Base-by-base conservation (phyloP, 202 grass and related monocot species). In the Zoysia matrella region DNA sequence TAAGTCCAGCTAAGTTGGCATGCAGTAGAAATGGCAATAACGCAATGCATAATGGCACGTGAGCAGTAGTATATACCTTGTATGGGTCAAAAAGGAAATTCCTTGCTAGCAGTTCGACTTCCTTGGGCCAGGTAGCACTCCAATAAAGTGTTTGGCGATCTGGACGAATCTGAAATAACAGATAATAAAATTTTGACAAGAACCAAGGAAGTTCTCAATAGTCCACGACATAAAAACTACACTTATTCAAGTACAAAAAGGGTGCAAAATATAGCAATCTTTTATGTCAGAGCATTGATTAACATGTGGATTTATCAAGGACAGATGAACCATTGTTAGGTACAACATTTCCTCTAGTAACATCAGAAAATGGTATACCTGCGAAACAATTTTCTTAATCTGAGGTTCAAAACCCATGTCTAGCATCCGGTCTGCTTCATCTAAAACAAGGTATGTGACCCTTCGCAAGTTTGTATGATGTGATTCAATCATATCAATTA, bases 401-500 rank as follows among this genome's bases (percentile, higher is more conserved):
- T 36, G 30, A 36, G 30, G 30, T 36, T 36, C 30, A 36, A 36
- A 36, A 36, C 30, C 30, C 97, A 99, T 99, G 80, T 96, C 97
- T 70, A 99, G 81, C 97, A 99, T 99, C 46, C 93, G 89, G 67
- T 94, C 93, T 40, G 97, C 97, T 82, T 99, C 97, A 60, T 99
- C 93, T 87, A 99, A 90, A 89, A 99, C 97, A 76, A 99, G 93
- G 86, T 96, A 99, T 69, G 97, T 99, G 46, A 99, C 87, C 74
- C 97, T 88, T 71, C 93, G 89, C 80, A 99, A 87, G 74, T 36
- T 36, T 36, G 30, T 36, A 36, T 36, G 30, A 36, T 36, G 30
- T 36, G 30, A 36, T 36, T 36, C 30, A 36, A 36, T 36, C 30
- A 36, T 36, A 36, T 36, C 97, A 65, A 99, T 99, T 60, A 99